Conservation (phyloP, 2,329 filamentous ascomycete species). For the Colletotrichum somersetense region DNA sequence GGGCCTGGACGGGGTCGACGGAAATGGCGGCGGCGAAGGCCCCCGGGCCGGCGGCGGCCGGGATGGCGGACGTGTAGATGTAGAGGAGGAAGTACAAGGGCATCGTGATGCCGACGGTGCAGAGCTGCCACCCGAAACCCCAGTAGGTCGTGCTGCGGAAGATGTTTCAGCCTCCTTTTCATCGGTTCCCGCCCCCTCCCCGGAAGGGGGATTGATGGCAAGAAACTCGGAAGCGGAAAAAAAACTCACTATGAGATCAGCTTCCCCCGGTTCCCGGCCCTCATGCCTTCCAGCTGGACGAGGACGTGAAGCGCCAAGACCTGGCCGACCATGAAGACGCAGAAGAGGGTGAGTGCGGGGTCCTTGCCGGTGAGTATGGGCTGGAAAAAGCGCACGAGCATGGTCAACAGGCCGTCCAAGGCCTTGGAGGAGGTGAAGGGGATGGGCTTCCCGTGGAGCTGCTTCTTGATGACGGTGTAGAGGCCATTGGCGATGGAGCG, state of each 20-base stretch:
- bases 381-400: conserved; percentile 43
- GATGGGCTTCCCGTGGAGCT: conserved; percentile 15
- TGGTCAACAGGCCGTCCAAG: conserved; percentile 42
- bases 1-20: conserved; percentile 35
- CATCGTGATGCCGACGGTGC: conserved; percentile 44
- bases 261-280: conserved; percentile 42
- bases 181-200: too few relatives aligned
- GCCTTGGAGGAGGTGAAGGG: conserved; percentile 43
- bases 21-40: conserved; percentile 34
- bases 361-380: conserved; percentile 39
- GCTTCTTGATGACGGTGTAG: background rate
- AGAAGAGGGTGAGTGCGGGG: conserved; percentile 41
- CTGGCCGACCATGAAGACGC: conserved; percentile 44
- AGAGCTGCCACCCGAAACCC: conserved; percentile 44
- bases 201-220: background rate
- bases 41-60: background rate
- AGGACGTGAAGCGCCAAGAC: conserved; percentile 42
- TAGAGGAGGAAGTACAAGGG: conserved; percentile 45
- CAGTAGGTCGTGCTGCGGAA: conserved; percentile 41
- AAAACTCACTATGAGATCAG: conserved; percentile 43
- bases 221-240: background rate
- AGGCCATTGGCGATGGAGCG: conserved; percentile 29
- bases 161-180: background rate
- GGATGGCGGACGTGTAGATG: conserved; percentile 44
- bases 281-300: conserved; percentile 43